phyloP scores from a whole-genome alignment of 768 basidiomycete genomes.

The Lentinula aciculospora region DNA sequence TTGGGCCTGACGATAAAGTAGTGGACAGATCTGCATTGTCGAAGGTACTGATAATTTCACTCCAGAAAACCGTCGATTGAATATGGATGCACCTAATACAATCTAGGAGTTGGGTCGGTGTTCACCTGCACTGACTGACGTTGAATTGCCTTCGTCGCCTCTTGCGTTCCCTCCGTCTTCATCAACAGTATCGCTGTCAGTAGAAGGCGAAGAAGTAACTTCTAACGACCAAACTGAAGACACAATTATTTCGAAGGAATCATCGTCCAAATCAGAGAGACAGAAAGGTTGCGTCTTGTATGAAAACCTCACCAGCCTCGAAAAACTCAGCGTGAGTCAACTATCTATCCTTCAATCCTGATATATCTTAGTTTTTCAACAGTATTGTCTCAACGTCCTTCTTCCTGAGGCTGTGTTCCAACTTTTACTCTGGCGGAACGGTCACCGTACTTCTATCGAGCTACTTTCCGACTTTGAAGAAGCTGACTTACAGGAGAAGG shows the following conservation, averaged over 20 bases:
- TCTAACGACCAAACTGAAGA: neutral
- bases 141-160: constrained; percentile 4
- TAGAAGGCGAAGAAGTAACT: neutral
- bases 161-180: constrained; percentile 10
- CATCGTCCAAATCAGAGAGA: neutral
- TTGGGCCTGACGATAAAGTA: neutral
- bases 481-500: constrained; percentile 43
- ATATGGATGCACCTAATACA: neutral
- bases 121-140: constrained; percentile 9
- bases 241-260: neutral
- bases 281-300: constrained; percentile 36
- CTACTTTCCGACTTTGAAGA: constrained; percentile 54
- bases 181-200: neutral
- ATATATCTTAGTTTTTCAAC: constrained; percentile 1
- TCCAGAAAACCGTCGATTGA: neutral
- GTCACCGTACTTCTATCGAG: constrained; percentile 43
- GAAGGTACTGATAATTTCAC: neutral
- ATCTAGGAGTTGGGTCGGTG: neutral
- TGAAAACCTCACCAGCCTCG: constrained; percentile 35
- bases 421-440: constrained; percentile 67
- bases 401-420: constrained; percentile 69
- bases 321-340: constrained; percentile 46
- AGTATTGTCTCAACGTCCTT: constrained; percentile 73
- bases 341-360: neutral
- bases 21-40: neutral